Base-by-base conservation (phyloP, 371 early-diverging fungal genomes). In the Lichtheimia hyalospora region DNA sequence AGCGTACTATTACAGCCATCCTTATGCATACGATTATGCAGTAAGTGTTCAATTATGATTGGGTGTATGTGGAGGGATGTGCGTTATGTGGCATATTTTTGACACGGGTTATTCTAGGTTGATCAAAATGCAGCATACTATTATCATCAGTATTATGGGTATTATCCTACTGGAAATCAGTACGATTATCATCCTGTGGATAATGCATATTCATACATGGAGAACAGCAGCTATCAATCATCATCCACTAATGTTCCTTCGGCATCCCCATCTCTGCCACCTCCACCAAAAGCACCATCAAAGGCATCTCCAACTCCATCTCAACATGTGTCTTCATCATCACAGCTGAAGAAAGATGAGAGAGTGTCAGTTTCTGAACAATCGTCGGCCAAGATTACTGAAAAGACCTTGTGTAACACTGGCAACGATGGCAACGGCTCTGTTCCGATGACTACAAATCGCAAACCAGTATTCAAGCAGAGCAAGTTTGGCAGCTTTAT, bases 401-500 rank as follows among this genome's bases (percentile, higher is more conserved):
- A 34, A 34, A 34, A n/a, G 46, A 16, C 46, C 46, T 5, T 18
- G 46, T 18, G 46, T 18, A 46, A 46, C 46, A n/a, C 6, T 46
- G 46, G 16, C 1, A 43, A 2, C 6, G n/a, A 18, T 43, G 46
- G 12, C n/a, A 14, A 21, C 46, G 46, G 46, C 46, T 1, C 34
- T 34, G 46, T 21, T 46, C n/a, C 46, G 46, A 46, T 10, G 21
- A 21, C 56, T 23, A 42, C 57, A 57, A 25, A 20, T 23, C 54
- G 10, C 15, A 16, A 49, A 27, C 18, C 25, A 49, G 25, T 10
- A 18, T 18, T 46, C n/a, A 46, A 46, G 46, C 46, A 46, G 21
- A 21, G 18, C 34, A 73, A 68, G 39, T 73, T 69, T 51, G 74
- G 70, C 8, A 61, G 41, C 43, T 73, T 73, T 24, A 73, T 73